Evolutionary conservation across 306 rosid species (phyloP), one percentile per base, ranked within the genome.

Genomic region (Oemleria cerasiformis): DNA sequence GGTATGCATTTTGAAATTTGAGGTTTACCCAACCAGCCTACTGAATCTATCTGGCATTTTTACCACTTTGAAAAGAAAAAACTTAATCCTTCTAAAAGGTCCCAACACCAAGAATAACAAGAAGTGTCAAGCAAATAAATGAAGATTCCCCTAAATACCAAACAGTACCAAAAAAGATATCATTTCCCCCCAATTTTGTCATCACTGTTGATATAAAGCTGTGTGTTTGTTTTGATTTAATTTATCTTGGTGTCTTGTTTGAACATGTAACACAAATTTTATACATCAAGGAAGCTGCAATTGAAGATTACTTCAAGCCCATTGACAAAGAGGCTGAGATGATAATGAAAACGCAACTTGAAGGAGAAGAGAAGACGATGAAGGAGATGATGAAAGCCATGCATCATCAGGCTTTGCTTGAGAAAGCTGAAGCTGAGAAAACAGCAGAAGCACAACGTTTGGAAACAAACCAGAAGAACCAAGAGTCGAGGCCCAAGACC

Each of bases 301-400:
- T 94, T 71, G 96, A 91, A 74, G 91, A 94, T 30, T 87, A 94
- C 82, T 94, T 94, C 84, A 91, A 87, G 84, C 97, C 98, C 8
- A 76, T 94, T 68, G 92, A 89, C 85, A 77, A 82, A 73, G 92
- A 94, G 80, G 96, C 91, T 50, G 92, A 94, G 84, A 41, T 69
- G 62, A 53, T 93, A 53, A 84, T 93, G 94, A 83, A 79, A 78
- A 80, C 86, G 54, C 92, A 87, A 78, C 90, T 91, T 49, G 83
- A 94, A 65, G 85, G 86, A 73, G 97, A 87, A 78, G 97, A 90
- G 82, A 84, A 74, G 75, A 79, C 75, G 4, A 69, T 86, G 73
- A 83, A 62, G 76, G 69, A 84, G 74, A 88, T 93, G 96, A 81
- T 85, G 90, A 82, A 80, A 63, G 68, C 87, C 66, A 79, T 92